These are phyloP conservation scores for Salix arbutifolia DNA, from an alignment of 345 rosid species.

Conservation along the genomic window DNA sequence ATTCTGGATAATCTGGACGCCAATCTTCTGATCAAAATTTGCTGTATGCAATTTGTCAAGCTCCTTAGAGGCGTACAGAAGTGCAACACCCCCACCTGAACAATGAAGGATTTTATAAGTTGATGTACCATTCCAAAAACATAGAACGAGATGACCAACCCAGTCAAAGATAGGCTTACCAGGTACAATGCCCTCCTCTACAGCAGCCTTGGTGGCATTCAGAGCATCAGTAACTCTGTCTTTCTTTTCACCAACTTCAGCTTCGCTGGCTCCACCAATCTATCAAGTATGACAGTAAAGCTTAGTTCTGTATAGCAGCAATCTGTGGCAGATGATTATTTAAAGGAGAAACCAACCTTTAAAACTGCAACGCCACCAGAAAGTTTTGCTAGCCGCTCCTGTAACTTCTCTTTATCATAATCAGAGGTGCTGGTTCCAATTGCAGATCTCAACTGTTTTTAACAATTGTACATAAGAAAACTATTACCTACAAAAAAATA, in stretches of 20 bases:
- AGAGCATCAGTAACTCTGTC: constrained; percentile 31
- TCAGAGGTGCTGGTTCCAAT: constrained; percentile 35
- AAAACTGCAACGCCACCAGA: constrained; percentile 25
- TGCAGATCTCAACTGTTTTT: constrained; percentile 29
- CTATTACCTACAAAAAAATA: background rate
- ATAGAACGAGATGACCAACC: background rate
- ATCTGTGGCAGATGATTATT: background rate
- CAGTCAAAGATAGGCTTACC: constrained; percentile 5
- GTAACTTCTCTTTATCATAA: constrained; percentile 27
- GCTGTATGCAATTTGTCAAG: constrained; percentile 26
- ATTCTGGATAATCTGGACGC: constrained; percentile 31
- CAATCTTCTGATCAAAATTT: constrained; percentile 30
- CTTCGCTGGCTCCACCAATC: constrained; percentile 35
- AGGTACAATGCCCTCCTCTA: constrained; percentile 31
- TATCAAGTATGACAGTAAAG: background rate
- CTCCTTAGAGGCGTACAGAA: constrained; percentile 29
- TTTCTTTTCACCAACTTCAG: constrained; percentile 27
- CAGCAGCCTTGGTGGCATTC: constrained; percentile 33
- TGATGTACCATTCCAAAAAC: background rate
- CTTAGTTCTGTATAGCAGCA: background rate
- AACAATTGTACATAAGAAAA: background rate
- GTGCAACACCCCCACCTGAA: constrained; percentile 31
- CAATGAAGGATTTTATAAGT: background rate
- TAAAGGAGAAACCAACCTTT: constrained; percentile 8
- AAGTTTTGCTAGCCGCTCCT: constrained; percentile 23